phyloP scores from a whole-genome alignment of 2,329 filamentous ascomycete genomes.

The Ramularia collo-cygni region DNA sequence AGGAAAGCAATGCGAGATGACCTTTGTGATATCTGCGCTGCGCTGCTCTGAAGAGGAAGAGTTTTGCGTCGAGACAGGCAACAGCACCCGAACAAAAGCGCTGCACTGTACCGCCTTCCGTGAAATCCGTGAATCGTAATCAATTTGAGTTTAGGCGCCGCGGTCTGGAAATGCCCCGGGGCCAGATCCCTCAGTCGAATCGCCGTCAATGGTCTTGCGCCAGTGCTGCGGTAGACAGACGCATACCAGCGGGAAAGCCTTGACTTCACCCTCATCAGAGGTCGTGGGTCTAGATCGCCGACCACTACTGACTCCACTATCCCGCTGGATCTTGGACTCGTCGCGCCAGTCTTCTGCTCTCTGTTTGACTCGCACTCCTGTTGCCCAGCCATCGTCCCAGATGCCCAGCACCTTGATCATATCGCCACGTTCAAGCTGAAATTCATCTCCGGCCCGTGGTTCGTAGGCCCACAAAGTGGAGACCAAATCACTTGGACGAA shows the following conservation, averaged over 20 bases:
- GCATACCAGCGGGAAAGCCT: slow-evolving; percentile 94
- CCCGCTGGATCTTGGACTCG: slow-evolving; percentile 61
- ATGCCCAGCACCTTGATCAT: slow-evolving; percentile 98
- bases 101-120: slow-evolving; percentile 13
- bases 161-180: slow-evolving; percentile 11
- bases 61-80: slow-evolving; percentile 2
- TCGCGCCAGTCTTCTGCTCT: slow-evolving; percentile 84
- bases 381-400: slow-evolving; percentile 99
- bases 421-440: slow-evolving; percentile 85
- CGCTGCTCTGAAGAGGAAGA: no score
- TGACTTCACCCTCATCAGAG: slow-evolving; percentile 65
- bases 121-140: slow-evolving; percentile 2
- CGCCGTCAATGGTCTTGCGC: slow-evolving; percentile 92
- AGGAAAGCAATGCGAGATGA: neutral
- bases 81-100: no score
- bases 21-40: no score
- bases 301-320: slow-evolving; percentile 76
- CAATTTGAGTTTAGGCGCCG: neutral
- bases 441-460: slow-evolving; percentile 87
- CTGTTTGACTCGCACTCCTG: slow-evolving; percentile 75
- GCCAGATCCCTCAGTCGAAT: slow-evolving; percentile 39
- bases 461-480: slow-evolving; percentile 95
- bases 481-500: slow-evolving; percentile 83
- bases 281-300: slow-evolving; percentile 10
- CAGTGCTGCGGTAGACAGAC: slow-evolving; percentile 93